These are phyloP conservation scores for Termitomyces sp. DNA, from an alignment of 768 basidiomycete genomes.

Conservation along the genomic window DNA sequence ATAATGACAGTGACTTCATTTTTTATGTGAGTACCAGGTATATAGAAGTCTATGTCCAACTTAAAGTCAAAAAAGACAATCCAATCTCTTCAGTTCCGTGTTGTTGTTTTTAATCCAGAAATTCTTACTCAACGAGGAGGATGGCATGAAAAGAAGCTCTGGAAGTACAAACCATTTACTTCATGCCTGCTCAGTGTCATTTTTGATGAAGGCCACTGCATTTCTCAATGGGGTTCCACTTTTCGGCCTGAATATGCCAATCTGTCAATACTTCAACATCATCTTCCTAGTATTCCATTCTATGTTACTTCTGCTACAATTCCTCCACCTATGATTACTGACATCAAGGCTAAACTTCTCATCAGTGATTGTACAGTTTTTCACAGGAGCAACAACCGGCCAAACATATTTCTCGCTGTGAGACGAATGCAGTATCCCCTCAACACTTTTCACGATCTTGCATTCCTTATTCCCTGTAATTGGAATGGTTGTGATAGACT, in stretches of 20 bases:
- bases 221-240: conserved; percentile 26
- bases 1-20: conserved; percentile 9
- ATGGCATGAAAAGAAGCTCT: no score
- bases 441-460: conserved; percentile 1
- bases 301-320: conserved; percentile 20
- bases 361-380: conserved; percentile 5
- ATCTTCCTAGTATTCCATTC: conserved; percentile 10
- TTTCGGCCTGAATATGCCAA: conserved; percentile 29
- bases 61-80: not conserved
- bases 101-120: conserved; percentile 18
- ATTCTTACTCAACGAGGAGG: conserved; percentile 1
- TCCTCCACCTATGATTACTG: conserved; percentile 8
- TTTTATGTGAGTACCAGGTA: conserved; percentile 15
- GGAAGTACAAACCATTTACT: no score
- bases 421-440: not conserved
- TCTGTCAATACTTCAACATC: conserved; percentile 11
- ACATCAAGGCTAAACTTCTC: conserved; percentile 10
- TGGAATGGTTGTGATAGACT: not conserved
- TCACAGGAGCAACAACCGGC: conserved; percentile 3
- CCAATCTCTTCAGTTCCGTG: conserved; percentile 12
- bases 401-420: conserved; percentile 6
- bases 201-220: conserved; percentile 34
- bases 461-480: not conserved
- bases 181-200: conserved; percentile 14
- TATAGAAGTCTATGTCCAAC: not conserved